Conservation (phyloP, 1,139 yeast species). For the Taphrina wiesneri region DNA sequence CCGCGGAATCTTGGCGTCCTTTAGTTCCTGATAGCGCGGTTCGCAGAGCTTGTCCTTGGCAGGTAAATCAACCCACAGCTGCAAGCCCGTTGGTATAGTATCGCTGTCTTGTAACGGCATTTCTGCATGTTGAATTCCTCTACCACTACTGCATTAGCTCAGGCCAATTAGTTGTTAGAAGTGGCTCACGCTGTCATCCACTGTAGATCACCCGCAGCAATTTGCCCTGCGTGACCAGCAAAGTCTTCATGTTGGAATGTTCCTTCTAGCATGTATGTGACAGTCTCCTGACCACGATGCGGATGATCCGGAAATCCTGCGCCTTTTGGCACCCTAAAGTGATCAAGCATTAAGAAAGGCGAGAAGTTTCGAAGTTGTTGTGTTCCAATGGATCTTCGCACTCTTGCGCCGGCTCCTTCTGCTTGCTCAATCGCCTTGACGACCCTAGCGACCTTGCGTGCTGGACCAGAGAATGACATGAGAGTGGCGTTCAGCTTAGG, state of each 20-base stretch:
- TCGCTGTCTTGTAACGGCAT: slow-evolving; percentile 40
- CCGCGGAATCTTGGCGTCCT: slow-evolving; percentile 69
- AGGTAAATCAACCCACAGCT: slow-evolving; percentile 91
- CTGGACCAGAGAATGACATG: slow-evolving; percentile 32
- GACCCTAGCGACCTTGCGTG: slow-evolving; percentile 60
- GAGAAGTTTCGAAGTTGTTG: slow-evolving; percentile 67
- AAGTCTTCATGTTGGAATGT: slow-evolving; percentile 88
- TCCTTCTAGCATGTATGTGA: slow-evolving; percentile 72
- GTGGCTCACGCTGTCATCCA: slow-evolving; percentile 73
- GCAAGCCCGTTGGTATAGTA: slow-evolving; percentile 67
- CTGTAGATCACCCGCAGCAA: slow-evolving; percentile 83
- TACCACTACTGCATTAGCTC: slow-evolving; percentile 51
- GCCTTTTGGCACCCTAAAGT: slow-evolving; percentile 60
- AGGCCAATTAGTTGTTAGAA: too few relatives aligned
- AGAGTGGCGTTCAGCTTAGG: neutral
- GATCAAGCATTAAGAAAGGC: slow-evolving; percentile 84
- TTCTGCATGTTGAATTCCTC: slow-evolving; percentile 64
- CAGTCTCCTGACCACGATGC: slow-evolving; percentile 87
- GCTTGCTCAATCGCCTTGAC: slow-evolving; percentile 71
- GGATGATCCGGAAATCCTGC: slow-evolving; percentile 96
- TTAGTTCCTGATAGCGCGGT: slow-evolving; percentile 81
- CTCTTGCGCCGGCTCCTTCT: slow-evolving; percentile 87
- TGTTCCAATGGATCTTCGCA: slow-evolving; percentile 78
- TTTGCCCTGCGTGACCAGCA: slow-evolving; percentile 76
- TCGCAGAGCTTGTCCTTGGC: slow-evolving; percentile 62